Evolutionary conservation across 192 early-diverging fungal species (phyloP).

Genomic region (Podila epicladia): DNA sequence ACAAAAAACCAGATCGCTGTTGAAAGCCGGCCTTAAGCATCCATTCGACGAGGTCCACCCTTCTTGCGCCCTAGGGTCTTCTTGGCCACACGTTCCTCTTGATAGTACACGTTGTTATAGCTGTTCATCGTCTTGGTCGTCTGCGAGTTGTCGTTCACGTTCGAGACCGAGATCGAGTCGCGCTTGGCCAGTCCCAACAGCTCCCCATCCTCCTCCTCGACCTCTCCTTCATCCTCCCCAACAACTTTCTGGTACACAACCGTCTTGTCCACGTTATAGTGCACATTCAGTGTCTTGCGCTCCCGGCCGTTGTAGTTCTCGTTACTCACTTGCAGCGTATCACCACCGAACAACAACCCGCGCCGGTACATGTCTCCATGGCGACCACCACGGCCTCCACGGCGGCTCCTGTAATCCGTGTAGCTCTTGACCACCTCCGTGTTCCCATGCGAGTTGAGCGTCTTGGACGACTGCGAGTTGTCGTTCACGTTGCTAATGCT

Average conservation of each 20-base stretch:
- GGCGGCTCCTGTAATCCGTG: not conserved
- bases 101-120: not conserved
- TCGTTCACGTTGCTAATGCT: constrained; percentile 6
- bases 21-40: not conserved
- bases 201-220: not conserved
- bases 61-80: not conserved
- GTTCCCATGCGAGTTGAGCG: constrained; percentile 2
- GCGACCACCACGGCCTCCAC: not conserved
- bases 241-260: not conserved
- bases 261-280: constrained; percentile 3
- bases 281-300: constrained; percentile 8
- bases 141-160: not conserved
- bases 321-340: constrained; percentile 2
- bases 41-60: not conserved
- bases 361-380: constrained; percentile 1
- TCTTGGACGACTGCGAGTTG: not conserved
- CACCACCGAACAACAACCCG: constrained; percentile 4
- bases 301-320: constrained; percentile 11
- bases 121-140: constrained; percentile 3
- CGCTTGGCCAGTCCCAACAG: not conserved
- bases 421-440: not conserved
- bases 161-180: not conserved
- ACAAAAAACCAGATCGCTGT: no score
- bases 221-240: not conserved
- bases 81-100: not conserved